Percentiles rank a stretch among this genome's conserved stretches.
Evolutionary conservation across 106 monocot species (phyloP).

Genomic region (Cymbidium sinense): DNA sequence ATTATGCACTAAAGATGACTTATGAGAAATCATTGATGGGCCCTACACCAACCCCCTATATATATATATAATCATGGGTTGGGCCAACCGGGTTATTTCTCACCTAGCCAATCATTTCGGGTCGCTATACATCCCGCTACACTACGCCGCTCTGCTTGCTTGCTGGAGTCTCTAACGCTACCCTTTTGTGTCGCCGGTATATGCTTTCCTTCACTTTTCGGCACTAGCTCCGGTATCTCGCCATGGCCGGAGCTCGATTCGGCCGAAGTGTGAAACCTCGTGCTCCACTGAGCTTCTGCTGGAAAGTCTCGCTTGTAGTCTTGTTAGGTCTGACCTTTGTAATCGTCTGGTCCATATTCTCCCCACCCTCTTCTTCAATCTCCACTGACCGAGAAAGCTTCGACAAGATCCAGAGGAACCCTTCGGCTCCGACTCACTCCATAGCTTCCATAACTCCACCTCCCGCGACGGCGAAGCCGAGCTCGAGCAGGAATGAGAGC

Average conservation of each 20-base stretch:
- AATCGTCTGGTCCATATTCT: slow-evolving; percentile 64
- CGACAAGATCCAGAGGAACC: slow-evolving; percentile 38
- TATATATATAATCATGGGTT: no score
- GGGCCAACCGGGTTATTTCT: no score
- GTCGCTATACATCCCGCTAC: no score
- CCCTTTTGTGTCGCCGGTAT: neutral
- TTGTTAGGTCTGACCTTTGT: slow-evolving; percentile 62
- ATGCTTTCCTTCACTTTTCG: neutral
- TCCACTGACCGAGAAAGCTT: slow-evolving; percentile 47
- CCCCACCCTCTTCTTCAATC: slow-evolving; percentile 42
- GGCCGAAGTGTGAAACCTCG: slow-evolving; percentile 27
- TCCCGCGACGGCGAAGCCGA: neutral
- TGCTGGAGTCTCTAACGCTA: no score
- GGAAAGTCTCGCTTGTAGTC: slow-evolving; percentile 47
- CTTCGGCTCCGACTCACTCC: neutral
- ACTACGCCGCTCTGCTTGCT: no score
- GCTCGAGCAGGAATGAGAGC: slow-evolving; percentile 10
- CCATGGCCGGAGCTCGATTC: slow-evolving; percentile 40
- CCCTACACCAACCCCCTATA: no score
- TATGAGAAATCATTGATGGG: no score
- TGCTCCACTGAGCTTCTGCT: slow-evolving; percentile 43
- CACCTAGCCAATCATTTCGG: no score
- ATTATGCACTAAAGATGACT: no score
- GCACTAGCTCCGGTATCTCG: neutral
- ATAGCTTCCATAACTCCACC: slow-evolving; percentile 10